Conservation (phyloP, 257 asterid genomes). For the Solanum chilense region DNA sequence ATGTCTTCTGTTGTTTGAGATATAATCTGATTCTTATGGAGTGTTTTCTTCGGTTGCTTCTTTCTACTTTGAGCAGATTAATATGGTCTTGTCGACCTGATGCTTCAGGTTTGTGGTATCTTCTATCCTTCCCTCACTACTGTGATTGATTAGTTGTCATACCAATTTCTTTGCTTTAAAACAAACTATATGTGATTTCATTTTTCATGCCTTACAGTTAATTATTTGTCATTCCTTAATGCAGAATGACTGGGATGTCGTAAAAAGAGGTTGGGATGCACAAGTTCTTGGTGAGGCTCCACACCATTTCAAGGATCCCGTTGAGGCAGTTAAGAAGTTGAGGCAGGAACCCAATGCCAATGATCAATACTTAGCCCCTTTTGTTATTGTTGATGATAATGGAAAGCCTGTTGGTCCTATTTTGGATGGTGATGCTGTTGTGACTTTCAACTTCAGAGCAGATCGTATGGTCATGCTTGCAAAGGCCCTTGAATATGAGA, state of each 20-base stretch:
- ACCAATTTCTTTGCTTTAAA: background rate
- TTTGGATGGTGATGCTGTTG: slow-evolving; percentile 94
- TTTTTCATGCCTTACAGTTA: background rate
- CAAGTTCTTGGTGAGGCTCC: slow-evolving; percentile 99
- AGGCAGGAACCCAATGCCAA: slow-evolving; percentile 54
- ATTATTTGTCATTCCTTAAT: background rate
- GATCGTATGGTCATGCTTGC: slow-evolving; percentile 97
- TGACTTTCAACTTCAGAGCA: slow-evolving; percentile 87
- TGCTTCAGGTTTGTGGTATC: background rate
- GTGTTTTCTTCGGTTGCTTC: background rate
- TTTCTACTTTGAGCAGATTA: background rate
- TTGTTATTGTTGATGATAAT: slow-evolving; percentile 77
- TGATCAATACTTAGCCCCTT: slow-evolving; percentile 84
- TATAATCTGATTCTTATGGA: background rate
- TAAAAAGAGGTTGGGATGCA: slow-evolving; percentile 98
- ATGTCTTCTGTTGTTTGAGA: background rate
- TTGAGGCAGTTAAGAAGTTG: slow-evolving; percentile 85
- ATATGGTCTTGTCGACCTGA: background rate
- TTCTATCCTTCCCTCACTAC: background rate
- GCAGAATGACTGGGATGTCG: slow-evolving; percentile 91
- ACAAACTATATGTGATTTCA: background rate
- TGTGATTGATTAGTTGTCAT: background rate
- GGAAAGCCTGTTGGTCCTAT: slow-evolving; percentile 91
- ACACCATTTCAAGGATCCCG: slow-evolving; percentile 54
- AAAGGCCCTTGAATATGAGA: slow-evolving; percentile 71